These are phyloP conservation scores for Fusarium camptoceras DNA, from an alignment of 2,329 filamentous ascomycete genomes.

Conservation along the genomic window DNA sequence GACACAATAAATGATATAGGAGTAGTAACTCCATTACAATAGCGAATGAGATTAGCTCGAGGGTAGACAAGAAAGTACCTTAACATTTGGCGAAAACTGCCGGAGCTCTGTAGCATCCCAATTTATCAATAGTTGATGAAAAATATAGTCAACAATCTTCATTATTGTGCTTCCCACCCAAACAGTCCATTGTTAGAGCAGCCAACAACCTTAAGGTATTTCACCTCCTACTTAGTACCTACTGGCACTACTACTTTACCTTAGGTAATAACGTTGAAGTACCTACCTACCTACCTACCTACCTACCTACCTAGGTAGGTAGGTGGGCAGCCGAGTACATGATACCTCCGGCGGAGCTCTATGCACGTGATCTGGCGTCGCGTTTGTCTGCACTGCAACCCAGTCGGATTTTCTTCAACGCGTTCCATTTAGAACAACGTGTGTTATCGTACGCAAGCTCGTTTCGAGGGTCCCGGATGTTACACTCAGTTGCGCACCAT, in stretches of 20 bases:
- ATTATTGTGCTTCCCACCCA: background rate
- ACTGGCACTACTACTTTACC: too few relatives aligned
- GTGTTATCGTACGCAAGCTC: background rate
- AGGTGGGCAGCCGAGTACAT: constrained; percentile 18
- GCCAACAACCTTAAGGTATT: too few relatives aligned
- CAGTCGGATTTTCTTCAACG: constrained; percentile 6
- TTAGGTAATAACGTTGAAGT: too few relatives aligned
- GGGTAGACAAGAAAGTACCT: background rate
- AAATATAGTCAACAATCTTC: background rate
- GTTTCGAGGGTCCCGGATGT: background rate
- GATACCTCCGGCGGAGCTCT: background rate
- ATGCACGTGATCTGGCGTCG: constrained; percentile 40
- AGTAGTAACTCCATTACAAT: background rate
- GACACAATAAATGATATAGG: background rate
- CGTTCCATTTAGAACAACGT: constrained; percentile 12
- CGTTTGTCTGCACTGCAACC: constrained; percentile 4
- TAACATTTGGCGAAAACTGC: background rate
- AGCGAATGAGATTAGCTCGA: background rate
- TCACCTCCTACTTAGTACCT: too few relatives aligned
- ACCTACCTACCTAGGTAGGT: too few relatives aligned
- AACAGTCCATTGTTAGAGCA: background rate
- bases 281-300: too few relatives aligned
- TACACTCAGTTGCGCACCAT: background rate
- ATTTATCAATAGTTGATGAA: background rate
- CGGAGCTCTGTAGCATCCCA: background rate